phyloP scores from a whole-genome alignment of 805 yeast genomes.

The Debaryomyces castellii region DNA sequence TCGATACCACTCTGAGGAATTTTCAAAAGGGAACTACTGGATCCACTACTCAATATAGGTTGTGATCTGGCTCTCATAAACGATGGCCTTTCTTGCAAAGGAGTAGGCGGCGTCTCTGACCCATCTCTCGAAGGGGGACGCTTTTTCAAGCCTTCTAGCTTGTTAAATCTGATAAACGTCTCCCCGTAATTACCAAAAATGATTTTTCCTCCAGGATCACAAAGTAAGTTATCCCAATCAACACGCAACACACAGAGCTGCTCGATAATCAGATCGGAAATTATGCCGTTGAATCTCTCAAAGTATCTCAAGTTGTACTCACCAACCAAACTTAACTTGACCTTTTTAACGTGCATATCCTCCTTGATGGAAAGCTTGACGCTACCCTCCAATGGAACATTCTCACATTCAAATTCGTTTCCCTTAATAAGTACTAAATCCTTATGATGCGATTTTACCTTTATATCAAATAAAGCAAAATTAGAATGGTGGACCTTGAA shows the following conservation, averaged over 20 bases:
- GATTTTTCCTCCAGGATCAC: conserved; percentile 36
- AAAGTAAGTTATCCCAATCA: conserved; percentile 50
- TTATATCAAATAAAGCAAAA: conserved; percentile 36
- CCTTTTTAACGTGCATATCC: conserved; percentile 36
- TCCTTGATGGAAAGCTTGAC: conserved; percentile 47
- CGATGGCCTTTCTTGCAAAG: conserved; percentile 18
- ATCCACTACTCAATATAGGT: conserved; percentile 14
- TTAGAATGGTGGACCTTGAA: conserved; percentile 17
- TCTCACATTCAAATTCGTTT: conserved; percentile 43
- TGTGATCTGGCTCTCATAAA: conserved; percentile 31
- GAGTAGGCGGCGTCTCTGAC: not conserved
- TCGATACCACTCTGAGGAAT: conserved; percentile 38
- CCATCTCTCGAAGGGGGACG: conserved; percentile 1
- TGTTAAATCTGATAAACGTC: conserved; percentile 22
- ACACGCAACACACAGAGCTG: conserved; percentile 39
- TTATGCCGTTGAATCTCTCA: conserved; percentile 30
- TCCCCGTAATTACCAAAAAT: conserved; percentile 45
- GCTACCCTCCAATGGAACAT: conserved; percentile 44
- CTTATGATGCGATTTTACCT: conserved; percentile 38
- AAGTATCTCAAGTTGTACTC: conserved; percentile 43
- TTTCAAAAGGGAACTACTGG: conserved; percentile 15
- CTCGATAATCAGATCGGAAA: conserved; percentile 34
- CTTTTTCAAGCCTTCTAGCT: conserved; percentile 10
- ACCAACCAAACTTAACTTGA: conserved; percentile 42
- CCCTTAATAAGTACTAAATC: conserved; percentile 46